phyloP scores from a whole-genome alignment of 495 filamentous ascomycete genomes.

The Neurospora pannonica region DNA sequence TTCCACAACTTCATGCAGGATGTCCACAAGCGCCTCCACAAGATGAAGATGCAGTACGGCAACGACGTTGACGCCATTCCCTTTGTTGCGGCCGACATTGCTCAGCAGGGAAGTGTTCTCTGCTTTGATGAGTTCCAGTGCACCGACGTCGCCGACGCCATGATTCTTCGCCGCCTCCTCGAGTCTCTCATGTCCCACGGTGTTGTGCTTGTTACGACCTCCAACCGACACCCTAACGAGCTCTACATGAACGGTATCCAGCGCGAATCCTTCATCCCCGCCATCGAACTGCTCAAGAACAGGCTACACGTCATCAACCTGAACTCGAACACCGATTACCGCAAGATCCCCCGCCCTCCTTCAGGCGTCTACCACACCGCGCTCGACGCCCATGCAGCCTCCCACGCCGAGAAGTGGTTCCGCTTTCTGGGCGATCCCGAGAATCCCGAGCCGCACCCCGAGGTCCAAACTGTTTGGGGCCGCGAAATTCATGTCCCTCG shows the following conservation, averaged over 20 bases:
- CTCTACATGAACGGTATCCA: conserved; percentile 98
- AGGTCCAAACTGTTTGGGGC: conserved; percentile 87
- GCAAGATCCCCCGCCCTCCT: conserved; percentile 87
- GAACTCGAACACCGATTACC: conserved; percentile 91
- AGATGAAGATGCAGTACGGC: conserved; percentile 79
- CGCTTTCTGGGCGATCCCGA: conserved; percentile 79
- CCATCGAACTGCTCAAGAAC: conserved; percentile 81
- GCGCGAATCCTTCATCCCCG: conserved; percentile 87
- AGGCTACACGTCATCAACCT: conserved; percentile 84
- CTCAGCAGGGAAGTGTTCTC: conserved; percentile 71
- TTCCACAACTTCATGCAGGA: conserved; percentile 99
- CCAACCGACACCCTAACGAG: conserved; percentile 92
- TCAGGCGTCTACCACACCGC: conserved; percentile 85
- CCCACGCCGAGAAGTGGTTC: conserved; percentile 91
- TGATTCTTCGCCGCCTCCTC: conserved; percentile 87
- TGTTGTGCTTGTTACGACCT: conserved; percentile 91
- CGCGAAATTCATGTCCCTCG: conserved; percentile 76
- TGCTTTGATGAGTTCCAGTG: conserved; percentile 99
- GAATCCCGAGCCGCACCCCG: conserved; percentile 62
- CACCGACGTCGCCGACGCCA: conserved; percentile 96
- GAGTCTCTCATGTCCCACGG: conserved; percentile 90
- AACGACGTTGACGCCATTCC: conserved; percentile 87
- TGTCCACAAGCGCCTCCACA: conserved; percentile 85
- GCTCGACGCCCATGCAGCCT: conserved; percentile 63
- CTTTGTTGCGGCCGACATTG: conserved; percentile 88